phyloP scores from a whole-genome alignment of 2,329 filamentous ascomycete genomes.

The Sporothrix phasma region DNA sequence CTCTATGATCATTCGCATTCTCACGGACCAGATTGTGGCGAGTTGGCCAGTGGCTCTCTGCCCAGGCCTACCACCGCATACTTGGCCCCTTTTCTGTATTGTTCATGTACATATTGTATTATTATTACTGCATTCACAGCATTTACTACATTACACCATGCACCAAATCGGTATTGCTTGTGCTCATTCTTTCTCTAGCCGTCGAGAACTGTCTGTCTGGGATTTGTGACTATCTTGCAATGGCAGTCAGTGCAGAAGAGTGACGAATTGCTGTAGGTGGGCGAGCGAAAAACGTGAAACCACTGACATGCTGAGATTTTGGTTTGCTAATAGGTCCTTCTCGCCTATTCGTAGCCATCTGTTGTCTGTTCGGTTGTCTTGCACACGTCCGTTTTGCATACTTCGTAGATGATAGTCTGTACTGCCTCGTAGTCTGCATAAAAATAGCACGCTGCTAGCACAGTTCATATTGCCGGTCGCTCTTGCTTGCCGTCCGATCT shows the following conservation, averaged over 20 bases:
- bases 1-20: background rate
- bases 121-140: conserved; percentile 13
- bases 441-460: too few relatives aligned
- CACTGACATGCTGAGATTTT: background rate
- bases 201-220: background rate
- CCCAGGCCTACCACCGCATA: background rate
- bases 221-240: background rate
- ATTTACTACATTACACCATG: background rate
- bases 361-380: background rate
- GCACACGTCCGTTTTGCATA: background rate
- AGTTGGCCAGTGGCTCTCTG: background rate
- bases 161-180: background rate
- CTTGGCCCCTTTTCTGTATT: conserved; percentile 11
- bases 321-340: background rate
- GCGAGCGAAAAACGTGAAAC: background rate
- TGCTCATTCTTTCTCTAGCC: background rate
- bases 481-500: background rate
- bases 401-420: background rate
- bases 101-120: conserved; percentile 18
- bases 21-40: background rate
- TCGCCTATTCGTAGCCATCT: background rate
- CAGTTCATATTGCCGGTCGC: background rate
- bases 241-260: background rate
- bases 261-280: too few relatives aligned
- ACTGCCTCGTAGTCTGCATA: background rate